Percentiles rank a stretch among this genome's conserved stretches.
Evolutionary conservation across 306 rosid species (phyloP).

Genomic region (Inga leiocalycina): DNA sequence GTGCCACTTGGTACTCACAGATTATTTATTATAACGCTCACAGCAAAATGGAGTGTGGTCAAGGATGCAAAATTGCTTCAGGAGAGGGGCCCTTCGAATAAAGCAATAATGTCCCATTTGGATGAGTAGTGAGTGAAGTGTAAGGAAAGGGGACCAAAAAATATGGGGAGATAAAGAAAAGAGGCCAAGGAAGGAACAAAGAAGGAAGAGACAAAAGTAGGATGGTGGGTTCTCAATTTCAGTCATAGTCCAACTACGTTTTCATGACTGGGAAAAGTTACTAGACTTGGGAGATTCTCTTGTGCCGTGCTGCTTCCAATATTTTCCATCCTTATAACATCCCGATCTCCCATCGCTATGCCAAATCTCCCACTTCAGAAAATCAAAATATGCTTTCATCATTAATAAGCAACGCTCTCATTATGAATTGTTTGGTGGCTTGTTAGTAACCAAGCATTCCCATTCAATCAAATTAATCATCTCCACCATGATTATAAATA

Average conservation of each 20-base stretch:
- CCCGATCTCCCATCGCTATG: neutral
- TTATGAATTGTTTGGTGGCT: neutral
- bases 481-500: neutral
- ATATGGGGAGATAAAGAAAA: neutral
- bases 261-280: constrained; percentile 8
- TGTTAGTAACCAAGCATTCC: neutral
- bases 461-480: neutral
- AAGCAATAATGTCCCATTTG: constrained; percentile 26
- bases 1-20: constrained; percentile 49
- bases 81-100: constrained; percentile 21
- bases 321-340: neutral
- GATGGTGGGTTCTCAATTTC: constrained; percentile 33
- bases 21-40: neutral
- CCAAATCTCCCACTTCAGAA: neutral
- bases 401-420: neutral
- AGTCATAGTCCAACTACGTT: constrained; percentile 21
- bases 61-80: constrained; percentile 31
- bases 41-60: constrained; percentile 32
- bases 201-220: neutral
- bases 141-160: neutral
- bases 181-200: neutral
- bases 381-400: neutral
- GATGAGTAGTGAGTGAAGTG: constrained; percentile 9
- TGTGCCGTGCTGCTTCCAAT: constrained; percentile 16
- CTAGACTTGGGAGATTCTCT: neutral